These are phyloP conservation scores for Dalechampia spathulata DNA, from an alignment of 441 rosid species.

Conservation along the genomic window DNA sequence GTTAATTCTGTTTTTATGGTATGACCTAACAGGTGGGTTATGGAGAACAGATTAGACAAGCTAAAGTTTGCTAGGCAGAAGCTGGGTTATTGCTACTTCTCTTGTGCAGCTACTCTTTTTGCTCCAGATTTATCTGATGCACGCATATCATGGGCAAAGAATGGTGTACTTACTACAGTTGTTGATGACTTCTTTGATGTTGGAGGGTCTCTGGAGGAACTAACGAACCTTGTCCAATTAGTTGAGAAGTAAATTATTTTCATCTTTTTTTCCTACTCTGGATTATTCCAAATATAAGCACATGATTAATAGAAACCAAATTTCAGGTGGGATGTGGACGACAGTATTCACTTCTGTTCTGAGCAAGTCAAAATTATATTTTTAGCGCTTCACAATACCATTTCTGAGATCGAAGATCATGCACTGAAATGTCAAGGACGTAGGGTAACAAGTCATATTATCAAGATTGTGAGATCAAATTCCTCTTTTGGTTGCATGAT, in stretches of 20 bases:
- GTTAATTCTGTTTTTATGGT: background rate
- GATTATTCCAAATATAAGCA: slow-evolving; percentile 4
- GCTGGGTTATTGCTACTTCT: slow-evolving; percentile 69
- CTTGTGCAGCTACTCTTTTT: slow-evolving; percentile 62
- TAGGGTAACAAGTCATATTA: slow-evolving; percentile 36
- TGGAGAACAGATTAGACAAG: slow-evolving; percentile 55
- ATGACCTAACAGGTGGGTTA: slow-evolving; percentile 56
- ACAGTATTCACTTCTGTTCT: slow-evolving; percentile 42
- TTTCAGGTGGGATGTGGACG: slow-evolving; percentile 56
- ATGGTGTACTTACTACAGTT: slow-evolving; percentile 71
- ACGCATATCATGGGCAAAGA: slow-evolving; percentile 86
- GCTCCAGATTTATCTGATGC: slow-evolving; percentile 65
- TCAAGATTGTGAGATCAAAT: slow-evolving; percentile 37
- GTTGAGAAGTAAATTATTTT: slow-evolving; percentile 40
- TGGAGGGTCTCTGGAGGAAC: slow-evolving; percentile 73
- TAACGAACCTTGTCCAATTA: slow-evolving; percentile 49
- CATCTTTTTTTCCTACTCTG: slow-evolving; percentile 5
- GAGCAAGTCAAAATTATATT: slow-evolving; percentile 69
- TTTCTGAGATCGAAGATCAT: slow-evolving; percentile 61
- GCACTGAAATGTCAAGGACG: slow-evolving; percentile 62
- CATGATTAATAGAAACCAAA: slow-evolving; percentile 8
- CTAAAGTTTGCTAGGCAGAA: slow-evolving; percentile 76
- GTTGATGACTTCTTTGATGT: slow-evolving; percentile 80
- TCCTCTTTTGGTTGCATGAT: background rate
- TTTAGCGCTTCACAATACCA: slow-evolving; percentile 56